Evolutionary conservation across 2,329 filamentous ascomycete species (phyloP), one percentile per base, ranked within the genome.

Genomic region (Pseudonectria foliicola): DNA sequence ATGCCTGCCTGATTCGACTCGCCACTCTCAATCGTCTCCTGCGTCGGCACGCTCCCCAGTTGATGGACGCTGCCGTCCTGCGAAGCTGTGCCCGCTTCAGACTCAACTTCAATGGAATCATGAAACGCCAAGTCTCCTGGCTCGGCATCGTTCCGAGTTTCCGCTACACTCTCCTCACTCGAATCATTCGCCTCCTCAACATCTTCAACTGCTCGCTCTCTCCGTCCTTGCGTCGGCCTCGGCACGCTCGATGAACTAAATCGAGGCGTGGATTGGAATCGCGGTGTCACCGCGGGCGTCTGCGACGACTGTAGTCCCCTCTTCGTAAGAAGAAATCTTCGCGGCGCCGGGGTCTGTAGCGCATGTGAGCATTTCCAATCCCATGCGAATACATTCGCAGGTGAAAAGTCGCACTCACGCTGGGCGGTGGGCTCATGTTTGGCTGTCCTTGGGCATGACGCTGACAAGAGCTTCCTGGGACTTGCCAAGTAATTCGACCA

Each of bases 251-350:
- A 57, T 3, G 54, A 51, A 31, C 55, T 55, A 42, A 64, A 66
- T n/a, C 59, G 53, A 13, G 60, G 62, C 25, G 61, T 65, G 16
- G 59, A 57, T 21, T 57, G 58, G 35, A 63, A 64, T 34, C 52
- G 58, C 31, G 52, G 51, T 6, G 47, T 37, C 14, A 42, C 52
- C 15, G 54, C 45, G 10, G 55, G 55, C 14, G 55, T 54, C 39
- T 60, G 56, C 16, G 57, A 57, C 6, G 49, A 42, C 32, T 55
- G 52, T n/a, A 55, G 48, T 11, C 51, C 48, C 21, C 60, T 43
- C 36, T 59, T 63, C 3, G 59, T 48, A 6, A 60, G 50, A 35
- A 64, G 49, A 37, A 67, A 66, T 6, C 60, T 55, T 39, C 61
- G 54, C 13, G 63, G 60, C 6, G 59, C 55, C 4, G 62, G 59